Conservation (phyloP, 345 rosid species). For the Heritiera littoralis region DNA sequence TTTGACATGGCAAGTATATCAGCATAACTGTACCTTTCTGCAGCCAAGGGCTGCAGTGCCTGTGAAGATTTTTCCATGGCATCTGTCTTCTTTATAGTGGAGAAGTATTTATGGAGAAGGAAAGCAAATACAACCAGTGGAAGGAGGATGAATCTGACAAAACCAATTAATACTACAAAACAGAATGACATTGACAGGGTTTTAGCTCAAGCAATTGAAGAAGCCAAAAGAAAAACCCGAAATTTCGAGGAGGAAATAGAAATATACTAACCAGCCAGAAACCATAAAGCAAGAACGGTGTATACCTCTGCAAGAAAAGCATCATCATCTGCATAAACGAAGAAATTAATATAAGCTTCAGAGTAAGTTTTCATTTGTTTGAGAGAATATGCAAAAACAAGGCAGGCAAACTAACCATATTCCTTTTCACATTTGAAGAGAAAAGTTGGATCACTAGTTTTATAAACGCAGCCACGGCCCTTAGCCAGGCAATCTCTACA, state of each 20-base stretch:
- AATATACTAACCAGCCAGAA: background rate
- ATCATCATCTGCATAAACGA: background rate
- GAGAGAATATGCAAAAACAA: background rate
- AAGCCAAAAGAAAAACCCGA: background rate
- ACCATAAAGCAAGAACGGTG: background rate
- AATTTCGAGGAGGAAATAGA: background rate
- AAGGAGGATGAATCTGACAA: constrained; percentile 1
- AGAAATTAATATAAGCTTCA: background rate
- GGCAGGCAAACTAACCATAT: background rate
- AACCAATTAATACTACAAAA: background rate
- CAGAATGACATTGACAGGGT: background rate
- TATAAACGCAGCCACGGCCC: constrained; percentile 4
- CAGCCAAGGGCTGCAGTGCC: background rate
- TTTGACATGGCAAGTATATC: constrained; percentile 19
- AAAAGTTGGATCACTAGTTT: background rate
- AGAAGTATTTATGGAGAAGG: constrained; percentile 15
- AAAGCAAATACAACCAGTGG: constrained; percentile 12
- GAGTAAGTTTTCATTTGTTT: no score
- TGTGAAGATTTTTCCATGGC: background rate
- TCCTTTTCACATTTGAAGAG: constrained; percentile 1
- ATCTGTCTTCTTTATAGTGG: background rate
- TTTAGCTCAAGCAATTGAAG: background rate
- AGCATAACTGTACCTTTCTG: constrained; percentile 21
- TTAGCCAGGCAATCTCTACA: constrained; percentile 11
- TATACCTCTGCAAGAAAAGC: background rate